Percentiles rank a stretch among this genome's conserved stretches.
phyloP scores from a whole-genome alignment of 805 yeast species.

The Hanseniaspora taiwanica region DNA sequence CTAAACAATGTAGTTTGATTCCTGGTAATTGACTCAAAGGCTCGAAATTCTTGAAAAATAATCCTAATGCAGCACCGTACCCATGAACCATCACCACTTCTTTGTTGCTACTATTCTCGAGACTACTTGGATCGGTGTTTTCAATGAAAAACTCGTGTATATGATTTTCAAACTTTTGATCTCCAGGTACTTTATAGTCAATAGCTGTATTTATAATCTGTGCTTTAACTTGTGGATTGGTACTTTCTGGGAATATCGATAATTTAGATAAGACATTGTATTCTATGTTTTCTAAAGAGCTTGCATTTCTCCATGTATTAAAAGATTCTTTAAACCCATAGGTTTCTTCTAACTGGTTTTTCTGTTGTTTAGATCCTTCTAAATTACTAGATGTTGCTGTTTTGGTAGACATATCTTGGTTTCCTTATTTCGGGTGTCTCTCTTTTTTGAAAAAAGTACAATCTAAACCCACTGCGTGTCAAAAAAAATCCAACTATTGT shows the following conservation, averaged over 20 bases:
- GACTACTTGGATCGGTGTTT: slow-evolving; percentile 23
- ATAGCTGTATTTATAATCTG: slow-evolving; percentile 41
- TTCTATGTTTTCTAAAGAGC: slow-evolving; percentile 28
- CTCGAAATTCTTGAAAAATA: slow-evolving; percentile 65
- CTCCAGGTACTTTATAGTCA: slow-evolving; percentile 11
- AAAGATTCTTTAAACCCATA: slow-evolving; percentile 24
- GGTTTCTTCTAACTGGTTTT: slow-evolving; percentile 4
- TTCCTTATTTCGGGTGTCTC: too few relatives aligned
- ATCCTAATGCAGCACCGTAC: slow-evolving; percentile 88
- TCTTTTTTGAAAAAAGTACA: too few relatives aligned
- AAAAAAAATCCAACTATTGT: too few relatives aligned
- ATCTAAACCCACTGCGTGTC: too few relatives aligned
- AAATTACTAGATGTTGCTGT: too few relatives aligned
- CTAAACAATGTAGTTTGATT: slow-evolving; percentile 77
- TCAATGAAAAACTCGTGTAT: slow-evolving; percentile 65
- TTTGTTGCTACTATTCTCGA: slow-evolving; percentile 3
- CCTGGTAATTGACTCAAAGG: slow-evolving; percentile 28
- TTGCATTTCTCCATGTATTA: slow-evolving; percentile 30
- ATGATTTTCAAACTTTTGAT: slow-evolving; percentile 16
- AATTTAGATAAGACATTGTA: slow-evolving; percentile 38
- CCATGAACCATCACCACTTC: slow-evolving; percentile 54
- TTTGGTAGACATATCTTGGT: too few relatives aligned
- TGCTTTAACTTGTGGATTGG: slow-evolving; percentile 31
- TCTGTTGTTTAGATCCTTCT: too few relatives aligned
- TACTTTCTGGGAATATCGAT: slow-evolving; percentile 46